These are phyloP conservation scores for Colletotrichum paranaense DNA, from an alignment of 2,329 filamentous ascomycete species.

Conservation along the genomic window DNA sequence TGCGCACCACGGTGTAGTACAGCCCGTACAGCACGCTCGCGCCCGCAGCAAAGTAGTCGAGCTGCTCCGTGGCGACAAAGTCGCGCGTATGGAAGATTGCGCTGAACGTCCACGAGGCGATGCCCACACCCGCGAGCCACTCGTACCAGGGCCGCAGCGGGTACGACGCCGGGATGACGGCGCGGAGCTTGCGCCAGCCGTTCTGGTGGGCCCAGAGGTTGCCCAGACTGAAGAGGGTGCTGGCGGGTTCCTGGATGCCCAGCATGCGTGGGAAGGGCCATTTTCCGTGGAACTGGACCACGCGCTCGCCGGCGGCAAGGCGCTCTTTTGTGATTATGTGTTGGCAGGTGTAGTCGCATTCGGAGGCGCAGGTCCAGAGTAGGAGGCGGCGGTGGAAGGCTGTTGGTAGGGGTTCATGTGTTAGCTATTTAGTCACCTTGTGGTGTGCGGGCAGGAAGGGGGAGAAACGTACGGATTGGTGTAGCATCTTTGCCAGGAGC, in stretches of 20 bases:
- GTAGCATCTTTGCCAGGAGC: slow-evolving; percentile 67
- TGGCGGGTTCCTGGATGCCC: slow-evolving; percentile 95
- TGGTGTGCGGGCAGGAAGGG: background rate
- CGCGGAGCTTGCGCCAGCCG: slow-evolving; percentile 78
- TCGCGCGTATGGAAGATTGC: slow-evolving; percentile 94
- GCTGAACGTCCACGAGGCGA: slow-evolving; percentile 87
- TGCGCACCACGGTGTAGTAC: slow-evolving; percentile 84
- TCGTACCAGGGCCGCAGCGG: slow-evolving; percentile 84
- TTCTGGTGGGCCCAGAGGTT: slow-evolving; percentile 89
- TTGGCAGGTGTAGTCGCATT: slow-evolving; percentile 99
- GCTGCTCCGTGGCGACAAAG: slow-evolving; percentile 85
- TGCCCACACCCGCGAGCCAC: slow-evolving; percentile 81
- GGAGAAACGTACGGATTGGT: slow-evolving; percentile 73
- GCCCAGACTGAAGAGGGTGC: slow-evolving; percentile 90
- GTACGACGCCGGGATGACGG: slow-evolving; percentile 78
- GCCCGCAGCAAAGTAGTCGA: slow-evolving; percentile 96
- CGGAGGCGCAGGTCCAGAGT: slow-evolving; percentile 89
- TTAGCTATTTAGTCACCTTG: slow-evolving; percentile 20
- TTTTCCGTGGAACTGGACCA: slow-evolving; percentile 97
- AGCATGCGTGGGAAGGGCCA: slow-evolving; percentile 95
- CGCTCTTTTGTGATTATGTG: slow-evolving; percentile 86
- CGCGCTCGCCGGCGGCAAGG: slow-evolving; percentile 70
- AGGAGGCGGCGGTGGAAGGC: slow-evolving; percentile 87
- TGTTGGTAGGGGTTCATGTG: slow-evolving; percentile 48
- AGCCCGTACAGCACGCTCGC: slow-evolving; percentile 91